These are phyloP conservation scores for Claviceps sp. DNA, from an alignment of 2,329 filamentous ascomycete species.

Conservation along the genomic window DNA sequence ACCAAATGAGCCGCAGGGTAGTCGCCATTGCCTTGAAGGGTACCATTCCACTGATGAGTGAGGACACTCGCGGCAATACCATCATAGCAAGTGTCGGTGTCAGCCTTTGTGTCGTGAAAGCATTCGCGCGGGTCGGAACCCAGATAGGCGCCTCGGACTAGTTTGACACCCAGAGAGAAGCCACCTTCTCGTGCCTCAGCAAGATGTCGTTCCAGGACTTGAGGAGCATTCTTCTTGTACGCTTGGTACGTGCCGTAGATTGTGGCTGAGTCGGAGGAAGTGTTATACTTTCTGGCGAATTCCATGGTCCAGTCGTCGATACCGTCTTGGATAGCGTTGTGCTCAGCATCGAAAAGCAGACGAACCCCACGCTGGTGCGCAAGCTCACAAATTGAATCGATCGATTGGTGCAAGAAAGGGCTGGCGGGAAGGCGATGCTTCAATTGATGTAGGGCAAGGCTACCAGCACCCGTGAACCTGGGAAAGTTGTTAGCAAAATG, in stretches of 20 bases:
- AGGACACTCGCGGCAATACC: constrained; percentile 55
- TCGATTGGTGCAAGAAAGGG: constrained; percentile 50
- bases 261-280: constrained; percentile 45
- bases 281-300: constrained; percentile 70
- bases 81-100: constrained; percentile 63
- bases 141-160: constrained; percentile 64
- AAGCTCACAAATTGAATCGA: constrained; percentile 61
- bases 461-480: constrained; percentile 70
- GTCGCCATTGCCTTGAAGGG: constrained; percentile 21
- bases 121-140: constrained; percentile 54
- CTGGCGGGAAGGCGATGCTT: constrained; percentile 49
- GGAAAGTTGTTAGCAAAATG: not conserved
- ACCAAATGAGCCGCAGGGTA: constrained; percentile 53
- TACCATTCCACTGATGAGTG: constrained; percentile 31
- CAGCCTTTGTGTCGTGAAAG: constrained; percentile 58
- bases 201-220: constrained; percentile 46
- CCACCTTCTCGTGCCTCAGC: constrained; percentile 40
- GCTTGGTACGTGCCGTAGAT: constrained; percentile 74
- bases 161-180: constrained; percentile 59
- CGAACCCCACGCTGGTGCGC: constrained; percentile 56
- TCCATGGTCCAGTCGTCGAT: constrained; percentile 69
- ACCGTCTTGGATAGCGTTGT: constrained; percentile 62
- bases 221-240: constrained; percentile 53
- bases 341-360: constrained; percentile 77
- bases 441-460: constrained; percentile 54